Base-by-base conservation (phyloP, 257 asterid species). In the Leptodermis oblonga region DNA sequence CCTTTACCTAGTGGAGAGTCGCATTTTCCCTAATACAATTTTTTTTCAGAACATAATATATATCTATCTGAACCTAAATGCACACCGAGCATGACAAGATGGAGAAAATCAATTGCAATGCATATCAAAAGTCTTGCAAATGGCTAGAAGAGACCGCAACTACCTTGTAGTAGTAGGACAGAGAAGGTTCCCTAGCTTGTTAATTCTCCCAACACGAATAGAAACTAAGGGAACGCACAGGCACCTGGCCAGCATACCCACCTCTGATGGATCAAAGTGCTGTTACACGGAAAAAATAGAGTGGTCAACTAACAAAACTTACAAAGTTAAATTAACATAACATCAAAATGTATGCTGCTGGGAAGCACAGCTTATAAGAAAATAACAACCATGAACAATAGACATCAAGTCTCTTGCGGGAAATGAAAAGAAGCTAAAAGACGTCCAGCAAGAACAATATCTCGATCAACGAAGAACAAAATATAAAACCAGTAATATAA, bases 221-320 rank as follows among this genome's bases (percentile, higher is more conserved):
- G 98, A 88, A 69, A 92, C 98, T 51, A 92, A 87, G 48, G 98
- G 98, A 49, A 86, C 78, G 73, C 98, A 90, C 88, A 92, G 76
- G 81, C 97, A 92, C 79, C 97, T 86, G 12, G 93, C 97, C 17
- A 92, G 82, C 86, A 86, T 52, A 59, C 95, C 97, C 76, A 92
- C 97, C 78, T 92, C 98, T 5, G 95, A 78, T 34, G 96, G 95
- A 75, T 92, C 96, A 76, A 92, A 92, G 71, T 92, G 88, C 98
- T 92, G 81, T 48, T 13, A 17, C 51, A 67, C 12, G 25, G 59
- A 39, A 71, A 36, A 28, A 58, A 48, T 42, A 23, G 39, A n/a
- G n/a, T n/a, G 53, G 62, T 46, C 58, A 53, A 22, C 22, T 49
- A 37, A 52, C 11, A 6, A 62, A 18, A 49, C 46, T 39, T 23